Conservation (phyloP, 495 filamentous ascomycete species). For the Hypoxylon intermedium region DNA sequence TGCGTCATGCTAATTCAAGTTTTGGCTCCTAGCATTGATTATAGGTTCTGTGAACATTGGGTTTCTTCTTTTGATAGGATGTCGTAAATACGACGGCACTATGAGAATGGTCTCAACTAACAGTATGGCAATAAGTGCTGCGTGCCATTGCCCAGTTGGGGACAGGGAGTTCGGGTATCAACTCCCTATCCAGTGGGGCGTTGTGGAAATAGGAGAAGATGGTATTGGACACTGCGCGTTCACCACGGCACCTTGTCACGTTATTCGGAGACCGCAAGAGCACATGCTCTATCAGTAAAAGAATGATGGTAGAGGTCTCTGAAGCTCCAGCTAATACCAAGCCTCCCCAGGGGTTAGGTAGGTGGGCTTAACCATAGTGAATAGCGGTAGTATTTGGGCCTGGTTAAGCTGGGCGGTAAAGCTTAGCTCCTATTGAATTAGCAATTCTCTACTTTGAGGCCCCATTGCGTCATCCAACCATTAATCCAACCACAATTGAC, state of each 20-base stretch:
- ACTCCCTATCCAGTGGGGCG: conserved; percentile 24
- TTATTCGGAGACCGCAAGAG: conserved; percentile 2
- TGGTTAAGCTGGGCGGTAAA: background rate
- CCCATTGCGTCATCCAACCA: background rate
- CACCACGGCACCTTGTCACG: conserved; percentile 7
- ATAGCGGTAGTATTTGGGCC: background rate
- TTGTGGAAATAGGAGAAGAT: conserved; percentile 6
- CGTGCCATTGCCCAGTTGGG: conserved; percentile 24
- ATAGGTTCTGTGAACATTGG: background rate
- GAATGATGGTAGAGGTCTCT: background rate
- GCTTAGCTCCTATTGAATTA: background rate
- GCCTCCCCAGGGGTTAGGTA: background rate
- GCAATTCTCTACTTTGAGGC: background rate
- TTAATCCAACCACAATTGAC: background rate
- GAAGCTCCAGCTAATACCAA: background rate
- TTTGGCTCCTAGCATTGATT: background rate
- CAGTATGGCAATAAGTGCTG: conserved; percentile 35
- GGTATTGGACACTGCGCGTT: conserved; percentile 9
- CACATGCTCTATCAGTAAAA: background rate
- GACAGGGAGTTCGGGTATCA: conserved; percentile 21
- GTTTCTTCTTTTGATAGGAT: conserved; percentile 16
- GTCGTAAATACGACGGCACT: conserved; percentile 25
- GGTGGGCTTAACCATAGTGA: background rate
- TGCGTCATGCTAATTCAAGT: background rate
- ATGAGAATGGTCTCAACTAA: conserved; percentile 38